These are phyloP conservation scores for Aureobasidium subglaciale DNA, from an alignment of 2,329 filamentous ascomycete species.

Conservation along the genomic window DNA sequence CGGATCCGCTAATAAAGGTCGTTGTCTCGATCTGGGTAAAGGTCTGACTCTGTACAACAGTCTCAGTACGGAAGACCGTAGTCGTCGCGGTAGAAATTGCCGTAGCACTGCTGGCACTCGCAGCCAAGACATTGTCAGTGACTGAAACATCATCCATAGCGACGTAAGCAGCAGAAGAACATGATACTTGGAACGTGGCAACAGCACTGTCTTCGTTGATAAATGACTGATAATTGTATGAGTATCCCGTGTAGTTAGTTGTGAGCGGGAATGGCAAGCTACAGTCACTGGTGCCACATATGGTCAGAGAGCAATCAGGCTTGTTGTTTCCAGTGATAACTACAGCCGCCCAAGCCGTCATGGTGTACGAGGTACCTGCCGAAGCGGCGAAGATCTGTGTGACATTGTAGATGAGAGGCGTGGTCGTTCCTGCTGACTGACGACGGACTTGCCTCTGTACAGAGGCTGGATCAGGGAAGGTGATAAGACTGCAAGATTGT, in stretches of 20 bases:
- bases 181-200: background rate
- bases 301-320: background rate
- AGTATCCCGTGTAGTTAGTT: background rate
- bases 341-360: background rate
- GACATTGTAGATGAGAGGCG: background rate
- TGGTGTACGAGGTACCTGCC: background rate
- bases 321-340: background rate
- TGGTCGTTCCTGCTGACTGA: background rate
- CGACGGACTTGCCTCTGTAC: background rate
- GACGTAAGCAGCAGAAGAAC: background rate
- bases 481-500: background rate
- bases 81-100: background rate
- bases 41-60: background rate
- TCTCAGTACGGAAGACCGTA: background rate
- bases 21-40: background rate
- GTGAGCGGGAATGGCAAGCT: background rate
- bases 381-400: background rate
- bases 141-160: background rate
- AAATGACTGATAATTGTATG: background rate
- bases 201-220: background rate
- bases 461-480: background rate
- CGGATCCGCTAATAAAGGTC: background rate
- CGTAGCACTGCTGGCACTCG: background rate
- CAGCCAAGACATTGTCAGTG: background rate
- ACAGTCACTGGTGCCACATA: background rate